A percentile compares a stretch with the other conserved stretches of the same genome.
These are phyloP conservation scores for Penicillium longicatenatum DNA, from an alignment of 495 filamentous ascomycete species.

Conservation along the genomic window DNA sequence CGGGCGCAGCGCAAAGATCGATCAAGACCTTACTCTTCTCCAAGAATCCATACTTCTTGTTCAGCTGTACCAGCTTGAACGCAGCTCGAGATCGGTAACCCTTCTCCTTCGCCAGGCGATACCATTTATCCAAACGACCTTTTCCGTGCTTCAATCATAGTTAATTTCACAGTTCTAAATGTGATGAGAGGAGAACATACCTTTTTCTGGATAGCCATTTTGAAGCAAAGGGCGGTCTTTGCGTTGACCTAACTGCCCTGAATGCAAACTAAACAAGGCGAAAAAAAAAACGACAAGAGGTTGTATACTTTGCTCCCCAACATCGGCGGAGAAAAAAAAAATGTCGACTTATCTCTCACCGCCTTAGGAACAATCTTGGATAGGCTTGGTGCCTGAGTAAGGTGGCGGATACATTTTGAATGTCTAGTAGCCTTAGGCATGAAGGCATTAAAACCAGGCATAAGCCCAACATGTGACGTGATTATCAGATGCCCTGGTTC, in stretches of 20 bases:
- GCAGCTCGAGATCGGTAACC: constrained; percentile 92
- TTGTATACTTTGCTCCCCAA: constrained; percentile 25
- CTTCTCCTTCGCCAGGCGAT: constrained; percentile 95
- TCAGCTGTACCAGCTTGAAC: constrained; percentile 98
- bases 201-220: constrained; percentile 98
- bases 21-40: constrained; percentile 94
- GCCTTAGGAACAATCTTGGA: constrained; percentile 15
- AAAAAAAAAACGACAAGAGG: constrained; percentile 16
- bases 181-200: constrained; percentile 31
- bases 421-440: constrained; percentile 27
- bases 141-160: constrained; percentile 72
- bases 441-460: constrained; percentile 13
- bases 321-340: constrained; percentile 29
- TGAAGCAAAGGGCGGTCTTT: constrained; percentile 28
- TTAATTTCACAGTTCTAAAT: constrained; percentile 21
- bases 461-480: constrained; percentile 38
- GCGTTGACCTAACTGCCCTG: constrained; percentile 23
- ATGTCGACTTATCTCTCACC: constrained; percentile 32
- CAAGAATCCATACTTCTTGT: constrained; percentile 98
- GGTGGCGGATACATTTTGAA: too few relatives aligned
- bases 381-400: background rate
- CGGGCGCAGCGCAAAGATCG: constrained; percentile 96
- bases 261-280: constrained; percentile 12
- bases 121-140: constrained; percentile 98
- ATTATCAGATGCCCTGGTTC: constrained; percentile 29